phyloP scores from a whole-genome alignment of 352 stramenopile species.

The Phytophthora palmivora region DNA sequence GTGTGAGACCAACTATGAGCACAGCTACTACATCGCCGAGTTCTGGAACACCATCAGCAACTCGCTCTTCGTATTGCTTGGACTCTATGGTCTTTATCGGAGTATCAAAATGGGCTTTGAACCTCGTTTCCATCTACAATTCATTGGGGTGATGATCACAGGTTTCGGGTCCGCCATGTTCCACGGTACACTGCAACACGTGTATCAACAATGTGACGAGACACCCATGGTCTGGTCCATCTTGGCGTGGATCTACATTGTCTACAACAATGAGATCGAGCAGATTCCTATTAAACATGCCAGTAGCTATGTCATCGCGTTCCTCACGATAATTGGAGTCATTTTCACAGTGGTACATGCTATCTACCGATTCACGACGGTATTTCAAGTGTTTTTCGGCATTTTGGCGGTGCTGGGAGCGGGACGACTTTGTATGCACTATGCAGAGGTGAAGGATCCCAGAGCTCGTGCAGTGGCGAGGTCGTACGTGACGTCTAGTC shows the following conservation, averaged over 20 bases:
- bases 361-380: slow-evolving; percentile 78
- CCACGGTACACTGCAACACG: slow-evolving; percentile 83
- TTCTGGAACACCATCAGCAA: slow-evolving; percentile 92
- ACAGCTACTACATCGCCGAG: slow-evolving; percentile 84
- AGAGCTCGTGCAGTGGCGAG: slow-evolving; percentile 60
- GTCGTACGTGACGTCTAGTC: slow-evolving; percentile 65
- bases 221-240: slow-evolving; percentile 89
- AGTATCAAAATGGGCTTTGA: slow-evolving; percentile 76
- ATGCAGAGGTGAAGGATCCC: slow-evolving; percentile 62
- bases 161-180: slow-evolving; percentile 87
- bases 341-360: slow-evolving; percentile 76
- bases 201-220: slow-evolving; percentile 88
- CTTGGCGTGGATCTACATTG: slow-evolving; percentile 84
- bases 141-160: slow-evolving; percentile 80
- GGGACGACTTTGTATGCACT: slow-evolving; percentile 65
- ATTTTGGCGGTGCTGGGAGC: slow-evolving; percentile 59
- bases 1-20: slow-evolving; percentile 87
- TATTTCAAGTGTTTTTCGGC: slow-evolving; percentile 84
- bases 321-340: slow-evolving; percentile 62
- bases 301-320: slow-evolving; percentile 46
- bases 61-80: slow-evolving; percentile 76
- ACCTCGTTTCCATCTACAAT: slow-evolving; percentile 77
- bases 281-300: slow-evolving; percentile 51
- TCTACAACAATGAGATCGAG: slow-evolving; percentile 79
- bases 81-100: slow-evolving; percentile 74